Evolutionary conservation across 1,284 basidiomycete species (phyloP), one percentile per base, ranked within the genome.

Genomic region (Malassezia sympodialis): DNA sequence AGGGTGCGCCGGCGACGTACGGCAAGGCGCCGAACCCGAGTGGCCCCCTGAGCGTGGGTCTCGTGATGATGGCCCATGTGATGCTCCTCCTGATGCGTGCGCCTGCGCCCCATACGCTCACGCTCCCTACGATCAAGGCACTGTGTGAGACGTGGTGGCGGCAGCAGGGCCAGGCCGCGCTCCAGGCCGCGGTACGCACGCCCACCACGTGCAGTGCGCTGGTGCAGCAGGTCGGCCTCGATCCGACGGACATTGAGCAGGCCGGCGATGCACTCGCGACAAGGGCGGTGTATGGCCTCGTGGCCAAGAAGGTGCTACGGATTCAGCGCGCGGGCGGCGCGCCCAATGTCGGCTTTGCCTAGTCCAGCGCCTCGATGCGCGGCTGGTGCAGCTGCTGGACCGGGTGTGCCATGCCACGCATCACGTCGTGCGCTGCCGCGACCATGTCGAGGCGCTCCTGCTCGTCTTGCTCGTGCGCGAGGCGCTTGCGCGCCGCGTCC

Each of bases 231-330:
- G 55, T 60, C 28, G 64, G 60, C 2, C 51, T 65, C n/a, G 65
- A 64, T 35, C 24, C 37, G 7, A 19, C 44, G 34, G 67, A 67
- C 15, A 59, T 60, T 17, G 61, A 65, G 46, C 62, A 39, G 47
- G 31, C 24, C 2, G 61, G 63, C 24, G 56, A 56, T 11, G 28
- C 58, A 24, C 53, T 73, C 37, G 67, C 67, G 4, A 62, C 63
- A n/a, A 66, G 69, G 24, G 64, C 68, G 1, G 64, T 70, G 11
- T 73, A 73, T 43, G 65, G 60, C 15, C 62, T 73, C 54, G 65
- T 71, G 10, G 68, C 70, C 7, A 70, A 71, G 50, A 61, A 67
- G 49, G 51, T 71, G 19, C 59, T 73, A 35, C 47, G 58, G 8
- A 58, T 63, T 12, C 55, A 52, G 10, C 55, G 55, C 15, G 49